Evolutionary conservation across 1,284 basidiomycete species (phyloP), one percentile per base, ranked within the genome.

Genomic region (Fistulinella cinereoalba): DNA sequence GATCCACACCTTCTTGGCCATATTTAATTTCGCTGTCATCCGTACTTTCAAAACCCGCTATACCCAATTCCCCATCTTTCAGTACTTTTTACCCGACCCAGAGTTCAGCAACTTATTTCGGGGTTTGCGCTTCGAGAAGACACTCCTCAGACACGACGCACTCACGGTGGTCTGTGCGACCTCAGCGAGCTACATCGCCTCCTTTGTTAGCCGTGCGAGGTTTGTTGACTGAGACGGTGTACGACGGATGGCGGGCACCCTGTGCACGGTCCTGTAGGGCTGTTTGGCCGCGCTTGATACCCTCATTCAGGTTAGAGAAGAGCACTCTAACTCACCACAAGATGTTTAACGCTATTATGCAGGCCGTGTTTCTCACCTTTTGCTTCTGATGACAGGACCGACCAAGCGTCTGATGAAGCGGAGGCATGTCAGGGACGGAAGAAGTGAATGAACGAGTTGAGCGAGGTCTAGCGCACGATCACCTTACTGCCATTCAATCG

Each of bases 41-140:
- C 88, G 87, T 28, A 99, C 97, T 0, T 96, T 96, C 73, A 93
- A 95, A 64, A 97, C 93, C 0, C 89, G 96, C 34, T 96, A 99
- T 66, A 95, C 94, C 2, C 97, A 99, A 59, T 99, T 99, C 70
- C 77, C 99, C 50, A 63, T 99, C 37, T 99, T 99, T 75, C 95
- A 92, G 85, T 93, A 88, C 62, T 81, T 92, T 19, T 97, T 95
- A 1, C 82, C 97, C 45, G 86, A 95, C 54, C 74, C 86, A 8
- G 84, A 92, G 49, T 97, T 95, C 60, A 83, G 89, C 34, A 96
- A 99, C 65, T 78, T 92, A 47, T 97, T 99, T 63, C 88, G 94
- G 48, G 95, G 95, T 34, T 83, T 94, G 60, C 84, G 99, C 22
- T 85, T 98, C 37, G 87, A 88, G 16, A 86, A 90, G 51, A 91